Conservation (phyloP, 2,329 filamentous ascomycete species). For the Diaporthe citrichinensis region DNA sequence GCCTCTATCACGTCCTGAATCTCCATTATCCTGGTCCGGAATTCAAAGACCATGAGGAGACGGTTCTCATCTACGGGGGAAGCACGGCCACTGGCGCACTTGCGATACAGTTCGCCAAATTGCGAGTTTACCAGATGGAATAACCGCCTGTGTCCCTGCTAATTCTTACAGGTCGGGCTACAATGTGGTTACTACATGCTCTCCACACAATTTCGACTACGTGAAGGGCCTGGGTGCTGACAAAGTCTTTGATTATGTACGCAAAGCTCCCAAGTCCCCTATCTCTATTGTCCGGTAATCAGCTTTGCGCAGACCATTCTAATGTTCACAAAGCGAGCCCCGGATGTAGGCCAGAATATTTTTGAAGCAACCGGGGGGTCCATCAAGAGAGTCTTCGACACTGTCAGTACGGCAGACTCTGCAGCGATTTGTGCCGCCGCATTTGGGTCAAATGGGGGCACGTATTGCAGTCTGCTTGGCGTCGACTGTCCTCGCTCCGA, state of each 20-base stretch:
- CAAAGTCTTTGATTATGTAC: conserved; percentile 56
- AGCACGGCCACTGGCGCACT: conserved; percentile 36
- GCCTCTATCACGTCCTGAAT: conserved; percentile 11
- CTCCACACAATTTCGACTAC: conserved; percentile 51
- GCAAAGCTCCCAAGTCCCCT: background rate
- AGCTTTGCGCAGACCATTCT: background rate
- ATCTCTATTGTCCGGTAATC: background rate
- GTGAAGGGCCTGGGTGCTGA: conserved; percentile 57
- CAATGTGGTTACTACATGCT: conserved; percentile 42
- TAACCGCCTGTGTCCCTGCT: background rate
- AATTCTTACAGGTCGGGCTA: conserved; percentile 32
- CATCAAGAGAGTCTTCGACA: conserved; percentile 45
- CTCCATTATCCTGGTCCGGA: background rate
- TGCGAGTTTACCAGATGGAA: background rate
- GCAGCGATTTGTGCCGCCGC: conserved; percentile 29
- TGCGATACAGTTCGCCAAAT: conserved; percentile 35
- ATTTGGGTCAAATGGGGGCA: conserved; percentile 17
- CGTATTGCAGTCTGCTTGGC: conserved; percentile 35
- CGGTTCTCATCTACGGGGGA: conserved; percentile 36
- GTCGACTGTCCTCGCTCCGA: conserved; percentile 27
- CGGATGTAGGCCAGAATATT: conserved; percentile 54
- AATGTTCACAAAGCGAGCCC: conserved; percentile 50
- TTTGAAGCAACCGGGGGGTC: conserved; percentile 56
- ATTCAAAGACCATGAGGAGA: background rate
- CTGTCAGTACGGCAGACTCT: background rate